Evolutionary conservation across 2,329 filamentous ascomycete genomes (phyloP).

Genomic region (Diaporthe velutina): DNA sequence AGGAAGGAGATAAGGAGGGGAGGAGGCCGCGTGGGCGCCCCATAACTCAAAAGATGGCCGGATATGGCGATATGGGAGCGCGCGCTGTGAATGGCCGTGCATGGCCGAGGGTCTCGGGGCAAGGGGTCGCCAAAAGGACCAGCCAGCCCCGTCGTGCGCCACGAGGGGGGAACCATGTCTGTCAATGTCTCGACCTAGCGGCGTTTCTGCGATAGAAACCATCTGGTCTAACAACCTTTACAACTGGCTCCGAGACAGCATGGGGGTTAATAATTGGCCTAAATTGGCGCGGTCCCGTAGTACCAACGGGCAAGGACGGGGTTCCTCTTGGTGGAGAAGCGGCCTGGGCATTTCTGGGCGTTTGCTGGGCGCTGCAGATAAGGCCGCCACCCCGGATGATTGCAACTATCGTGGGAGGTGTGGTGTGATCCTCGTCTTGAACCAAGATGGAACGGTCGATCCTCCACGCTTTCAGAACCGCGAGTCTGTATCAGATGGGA

Average conservation of each 20-base stretch:
- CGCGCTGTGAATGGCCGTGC: conserved; percentile 4
- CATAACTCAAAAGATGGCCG: not conserved
- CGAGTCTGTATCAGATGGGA: not conserved
- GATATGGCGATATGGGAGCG: conserved; percentile 5
- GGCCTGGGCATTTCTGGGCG: conserved; percentile 26
- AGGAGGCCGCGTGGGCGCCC: not conserved
- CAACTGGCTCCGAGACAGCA: conserved; percentile 23
- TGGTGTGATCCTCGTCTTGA: not conserved
- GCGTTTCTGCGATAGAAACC: not conserved
- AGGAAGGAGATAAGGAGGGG: conserved; percentile 27
- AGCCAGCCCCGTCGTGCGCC: not conserved
- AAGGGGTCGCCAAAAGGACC: not conserved
- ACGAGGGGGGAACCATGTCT: conserved; percentile 10
- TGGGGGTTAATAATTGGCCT: not conserved
- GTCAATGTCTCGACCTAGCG: conserved; percentile 19
- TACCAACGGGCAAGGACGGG: conserved; percentile 2
- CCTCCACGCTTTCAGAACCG: not conserved
- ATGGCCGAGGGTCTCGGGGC: not conserved
- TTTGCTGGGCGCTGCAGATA: conserved; percentile 30
- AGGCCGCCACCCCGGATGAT: conserved; percentile 16
- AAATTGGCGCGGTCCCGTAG: not conserved
- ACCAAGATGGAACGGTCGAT: not conserved
- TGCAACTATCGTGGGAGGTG: conserved; percentile 20
- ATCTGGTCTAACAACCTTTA: not conserved
- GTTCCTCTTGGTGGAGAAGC: not conserved